Evolutionary conservation across 192 early-diverging fungal species (phyloP), one percentile per base, ranked within the genome.

Genomic region (Piromyces finnis): DNA sequence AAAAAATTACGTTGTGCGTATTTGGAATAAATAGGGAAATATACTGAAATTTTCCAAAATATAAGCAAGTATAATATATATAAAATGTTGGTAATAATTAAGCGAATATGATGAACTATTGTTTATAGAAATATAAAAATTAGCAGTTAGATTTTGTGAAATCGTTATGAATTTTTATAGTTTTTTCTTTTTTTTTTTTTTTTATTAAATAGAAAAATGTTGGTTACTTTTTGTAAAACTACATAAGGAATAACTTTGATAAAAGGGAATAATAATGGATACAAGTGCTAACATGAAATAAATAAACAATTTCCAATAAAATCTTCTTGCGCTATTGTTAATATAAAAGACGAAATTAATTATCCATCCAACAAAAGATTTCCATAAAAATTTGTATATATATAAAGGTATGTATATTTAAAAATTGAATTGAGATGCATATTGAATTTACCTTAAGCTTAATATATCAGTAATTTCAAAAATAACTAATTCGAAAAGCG

Each of bases 401-500:
- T n/a, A n/a, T n/a, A n/a, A n/a, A n/a, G n/a, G n/a, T n/a, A n/a
- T n/a, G n/a, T n/a, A n/a, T n/a, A n/a, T n/a, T n/a, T n/a, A n/a
- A n/a, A n/a, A n/a, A n/a, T n/a, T n/a, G n/a, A n/a, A n/a, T n/a
- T n/a, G n/a, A n/a, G n/a, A n/a, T n/a, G n/a, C n/a, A n/a, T n/a
- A n/a, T n/a, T n/a, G n/a, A n/a, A 9, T n/a, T n/a, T 30, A 78
- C 78, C 78, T 88, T 82, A 88, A 91, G 81, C 87, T 86, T 79
- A 94, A 85, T 12, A 95, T 79, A 12, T 90, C 90, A 77, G 87
- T 85, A 79, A 96, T 94, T 82, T 94, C 94, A 84, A 94, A 90
- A 59, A 96, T 89, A 22, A 96, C 86, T 79, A 96, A 88, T 81
- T 94, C 89, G 82, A 96, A 93, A 80, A 96, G 87, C 30, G 89